A percentile compares a stretch with the other conserved stretches of the same genome.
Conservation (phyloP, 2,329 filamentous ascomycete genomes). For the Sporothrix curviconia region DNA sequence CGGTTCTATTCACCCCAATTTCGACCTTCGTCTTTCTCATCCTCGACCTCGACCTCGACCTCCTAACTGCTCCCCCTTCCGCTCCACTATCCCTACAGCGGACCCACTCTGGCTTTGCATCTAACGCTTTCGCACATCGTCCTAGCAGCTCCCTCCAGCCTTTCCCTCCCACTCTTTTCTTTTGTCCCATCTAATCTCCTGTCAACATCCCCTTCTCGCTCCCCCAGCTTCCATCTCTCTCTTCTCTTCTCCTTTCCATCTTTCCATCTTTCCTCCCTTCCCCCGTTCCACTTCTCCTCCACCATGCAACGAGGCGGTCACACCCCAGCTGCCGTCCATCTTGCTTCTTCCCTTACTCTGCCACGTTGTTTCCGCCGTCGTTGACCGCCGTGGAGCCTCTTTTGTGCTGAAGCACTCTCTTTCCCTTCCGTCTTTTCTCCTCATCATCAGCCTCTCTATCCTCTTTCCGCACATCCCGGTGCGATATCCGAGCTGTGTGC, state of each 20-base stretch:
- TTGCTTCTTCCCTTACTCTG: conserved; percentile 11
- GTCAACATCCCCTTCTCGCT: background rate
- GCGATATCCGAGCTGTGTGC: background rate
- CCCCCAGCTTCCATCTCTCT: background rate
- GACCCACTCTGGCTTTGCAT: too few relatives aligned
- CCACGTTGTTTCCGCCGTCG: background rate
- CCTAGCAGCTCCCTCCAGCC: conserved; percentile 5
- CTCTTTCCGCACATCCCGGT: too few relatives aligned
- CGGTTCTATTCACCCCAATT: background rate
- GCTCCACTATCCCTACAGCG: conserved; percentile 1
- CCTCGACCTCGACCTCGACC: background rate
- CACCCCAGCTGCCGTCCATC: conserved; percentile 4
- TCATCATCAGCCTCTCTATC: too few relatives aligned
- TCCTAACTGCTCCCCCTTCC: conserved; percentile 1
- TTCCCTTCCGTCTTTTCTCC: background rate
- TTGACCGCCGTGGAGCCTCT: background rate
- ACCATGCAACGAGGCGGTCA: conserved; percentile 15
- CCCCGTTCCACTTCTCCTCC: background rate
- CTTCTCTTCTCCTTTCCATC: background rate
- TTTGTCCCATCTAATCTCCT: background rate
- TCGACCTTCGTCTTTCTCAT: background rate
- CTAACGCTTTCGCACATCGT: conserved; percentile 4
- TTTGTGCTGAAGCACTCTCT: background rate
- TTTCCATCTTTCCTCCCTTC: background rate
- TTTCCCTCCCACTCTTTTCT: background rate